phyloP scores from a whole-genome alignment of 1,284 basidiomycete species.

The Malassezia brasiliensis region DNA sequence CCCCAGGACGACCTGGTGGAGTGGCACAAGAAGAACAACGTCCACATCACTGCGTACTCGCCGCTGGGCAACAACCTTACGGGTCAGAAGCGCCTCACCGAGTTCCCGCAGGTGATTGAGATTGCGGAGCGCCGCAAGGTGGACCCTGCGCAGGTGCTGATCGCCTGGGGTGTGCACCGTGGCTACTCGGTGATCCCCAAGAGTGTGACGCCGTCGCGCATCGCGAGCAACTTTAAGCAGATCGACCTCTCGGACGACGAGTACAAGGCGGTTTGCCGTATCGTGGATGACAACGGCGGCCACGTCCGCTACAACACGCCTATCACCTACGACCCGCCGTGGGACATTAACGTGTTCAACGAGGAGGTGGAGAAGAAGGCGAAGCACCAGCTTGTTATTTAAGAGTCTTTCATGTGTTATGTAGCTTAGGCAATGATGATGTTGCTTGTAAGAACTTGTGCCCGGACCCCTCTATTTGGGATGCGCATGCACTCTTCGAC shows the following conservation, averaged over 20 bases:
- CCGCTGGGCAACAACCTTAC: conserved; percentile 49
- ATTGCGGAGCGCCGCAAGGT: conserved; percentile 46
- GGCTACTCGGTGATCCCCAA: conserved; percentile 50
- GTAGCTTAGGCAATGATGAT: too few species aligned
- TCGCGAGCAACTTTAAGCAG: conserved; percentile 47
- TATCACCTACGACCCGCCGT: conserved; percentile 24
- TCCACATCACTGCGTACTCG: conserved; percentile 49
- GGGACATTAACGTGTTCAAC: conserved; percentile 40
- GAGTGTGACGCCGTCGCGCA: conserved; percentile 45
- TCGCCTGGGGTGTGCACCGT: conserved; percentile 49
- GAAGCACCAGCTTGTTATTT: conserved; percentile 28
- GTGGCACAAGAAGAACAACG: conserved; percentile 34
- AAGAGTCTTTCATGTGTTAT: neutral
- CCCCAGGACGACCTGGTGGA: conserved; percentile 42
- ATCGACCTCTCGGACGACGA: conserved; percentile 45
- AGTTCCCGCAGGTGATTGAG: conserved; percentile 42
- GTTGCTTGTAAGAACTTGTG: too few species aligned
- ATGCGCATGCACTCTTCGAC: too few species aligned
- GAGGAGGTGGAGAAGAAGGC: conserved; percentile 33
- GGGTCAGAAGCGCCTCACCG: conserved; percentile 33
- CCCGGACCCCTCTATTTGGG: too few species aligned
- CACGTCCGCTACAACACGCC: conserved; percentile 45
- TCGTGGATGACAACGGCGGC: conserved; percentile 32
- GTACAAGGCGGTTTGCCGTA: conserved; percentile 30
- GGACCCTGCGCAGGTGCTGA: conserved; percentile 47